Conservation (phyloP, 257 asterid genomes). For the Eustoma russellianum region DNA sequence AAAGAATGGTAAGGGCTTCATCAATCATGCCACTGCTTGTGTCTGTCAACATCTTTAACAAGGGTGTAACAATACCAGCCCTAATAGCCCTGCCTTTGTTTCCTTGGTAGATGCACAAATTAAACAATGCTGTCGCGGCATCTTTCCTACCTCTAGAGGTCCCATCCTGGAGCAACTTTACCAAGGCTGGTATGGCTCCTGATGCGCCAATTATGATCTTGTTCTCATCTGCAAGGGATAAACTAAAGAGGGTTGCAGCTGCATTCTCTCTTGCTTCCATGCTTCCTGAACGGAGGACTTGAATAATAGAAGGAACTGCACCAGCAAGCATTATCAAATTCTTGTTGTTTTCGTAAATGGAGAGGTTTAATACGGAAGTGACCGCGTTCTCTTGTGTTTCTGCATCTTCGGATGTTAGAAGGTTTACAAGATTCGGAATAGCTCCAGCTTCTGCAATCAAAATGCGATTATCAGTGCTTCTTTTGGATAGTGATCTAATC, state of each 20-base stretch:
- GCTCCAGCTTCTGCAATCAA: conserved; percentile 91
- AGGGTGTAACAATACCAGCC: conserved; percentile 62
- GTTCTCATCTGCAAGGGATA: conserved; percentile 82
- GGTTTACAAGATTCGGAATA: conserved; percentile 60
- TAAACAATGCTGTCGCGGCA: conserved; percentile 87
- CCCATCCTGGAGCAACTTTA: conserved; percentile 64
- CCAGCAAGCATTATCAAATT: conserved; percentile 80
- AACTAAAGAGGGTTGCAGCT: conserved; percentile 82
- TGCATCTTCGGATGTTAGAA: conserved; percentile 56
- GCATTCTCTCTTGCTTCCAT: conserved; percentile 89
- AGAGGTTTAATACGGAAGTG: conserved; percentile 74
- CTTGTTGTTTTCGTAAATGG: conserved; percentile 70
- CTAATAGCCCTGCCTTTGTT: conserved; percentile 89
- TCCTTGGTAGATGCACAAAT: conserved; percentile 78
- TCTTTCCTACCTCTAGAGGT: conserved; percentile 83
- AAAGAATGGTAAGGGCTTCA: conserved; percentile 78
- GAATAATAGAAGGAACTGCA: conserved; percentile 84
- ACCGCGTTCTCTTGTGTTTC: conserved; percentile 78
- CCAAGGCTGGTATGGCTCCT: conserved; percentile 82
- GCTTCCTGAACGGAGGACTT: conserved; percentile 82
- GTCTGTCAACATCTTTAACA: conserved; percentile 71
- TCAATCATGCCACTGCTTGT: conserved; percentile 63
- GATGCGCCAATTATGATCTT: conserved; percentile 89
- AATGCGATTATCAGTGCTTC: conserved; percentile 87
- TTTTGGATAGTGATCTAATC: conserved; percentile 67